Percentiles rank a stretch among this genome's conserved stretches.
Conservation (phyloP, 2,329 filamentous ascomycete genomes). For the Colletotrichum limetticola region DNA sequence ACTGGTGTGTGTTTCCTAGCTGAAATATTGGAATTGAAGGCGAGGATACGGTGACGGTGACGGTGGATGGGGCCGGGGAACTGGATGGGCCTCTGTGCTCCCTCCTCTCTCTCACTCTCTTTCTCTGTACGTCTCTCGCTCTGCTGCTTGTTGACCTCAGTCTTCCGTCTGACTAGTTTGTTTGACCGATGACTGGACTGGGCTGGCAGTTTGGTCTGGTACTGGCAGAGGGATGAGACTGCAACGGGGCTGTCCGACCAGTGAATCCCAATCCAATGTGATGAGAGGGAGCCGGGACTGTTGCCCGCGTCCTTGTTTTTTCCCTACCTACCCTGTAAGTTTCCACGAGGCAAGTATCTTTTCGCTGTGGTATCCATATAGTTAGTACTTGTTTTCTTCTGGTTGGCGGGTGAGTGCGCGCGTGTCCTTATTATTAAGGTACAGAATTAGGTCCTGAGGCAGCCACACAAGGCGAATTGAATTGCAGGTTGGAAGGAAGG, state of each 20-base stretch:
- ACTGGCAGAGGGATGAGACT: constrained; percentile 5
- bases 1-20: constrained; percentile 15
- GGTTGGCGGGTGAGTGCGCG: constrained; percentile 24
- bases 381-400: constrained; percentile 17
- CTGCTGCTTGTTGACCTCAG: constrained; percentile 1
- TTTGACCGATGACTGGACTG: constrained; percentile 11
- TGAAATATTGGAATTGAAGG: constrained; percentile 15
- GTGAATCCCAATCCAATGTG: not conserved
- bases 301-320: constrained; percentile 31
- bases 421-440: constrained; percentile 30
- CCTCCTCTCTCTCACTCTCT: not conserved
- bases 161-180: not conserved
- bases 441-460: constrained; percentile 27
- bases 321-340: not conserved
- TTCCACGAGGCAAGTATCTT: constrained; percentile 16
- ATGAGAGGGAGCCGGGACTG: constrained; percentile 22
- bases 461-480: constrained; percentile 32
- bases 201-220: too few species aligned
- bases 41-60: constrained; percentile 7
- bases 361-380: constrained; percentile 17
- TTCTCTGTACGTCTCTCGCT: not conserved
- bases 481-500: constrained; percentile 30
- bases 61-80: constrained; percentile 1
- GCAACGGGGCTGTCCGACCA: constrained; percentile 22
- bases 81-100: not conserved